Conservation (phyloP, 495 filamentous ascomycete species). For the Penicillium lividum region DNA sequence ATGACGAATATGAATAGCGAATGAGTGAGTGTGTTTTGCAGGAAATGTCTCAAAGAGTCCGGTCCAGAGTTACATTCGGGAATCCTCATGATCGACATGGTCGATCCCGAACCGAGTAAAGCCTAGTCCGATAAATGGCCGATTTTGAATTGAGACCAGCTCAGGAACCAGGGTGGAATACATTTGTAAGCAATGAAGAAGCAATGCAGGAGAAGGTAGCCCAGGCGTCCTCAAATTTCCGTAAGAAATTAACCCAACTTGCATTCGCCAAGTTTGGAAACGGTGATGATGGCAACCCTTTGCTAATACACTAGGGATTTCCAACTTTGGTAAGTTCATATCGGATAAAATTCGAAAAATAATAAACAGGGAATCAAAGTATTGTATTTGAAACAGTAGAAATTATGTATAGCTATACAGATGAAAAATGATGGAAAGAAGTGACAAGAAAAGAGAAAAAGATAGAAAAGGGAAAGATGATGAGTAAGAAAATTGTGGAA, state of each 20-base stretch:
- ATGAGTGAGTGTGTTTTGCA: background rate
- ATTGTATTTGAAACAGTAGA: background rate
- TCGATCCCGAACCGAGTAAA: slow-evolving; percentile 15
- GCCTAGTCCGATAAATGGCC: slow-evolving; percentile 16
- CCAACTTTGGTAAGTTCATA: no score
- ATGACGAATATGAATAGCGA: background rate
- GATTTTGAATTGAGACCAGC: background rate
- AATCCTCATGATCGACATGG: slow-evolving; percentile 9
- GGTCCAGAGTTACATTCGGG: slow-evolving; percentile 1
- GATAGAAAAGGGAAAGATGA: no score
- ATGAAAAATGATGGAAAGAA: background rate
- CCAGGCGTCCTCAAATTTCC: no score
- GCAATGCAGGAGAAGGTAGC: no score
- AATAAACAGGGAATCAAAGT: no score
- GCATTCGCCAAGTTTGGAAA: no score
- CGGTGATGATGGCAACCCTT: no score
- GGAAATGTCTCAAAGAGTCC: background rate
- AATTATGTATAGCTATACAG: background rate
- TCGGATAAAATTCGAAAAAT: no score
- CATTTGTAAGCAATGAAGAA: no score
- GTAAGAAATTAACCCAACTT: no score
- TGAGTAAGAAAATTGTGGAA: background rate
- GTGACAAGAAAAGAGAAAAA: background rate
- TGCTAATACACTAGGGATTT: no score
- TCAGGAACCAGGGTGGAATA: no score